Base-by-base conservation (phyloP, 2,329 filamentous ascomycete genomes). In the Alternaria postmessia region DNA sequence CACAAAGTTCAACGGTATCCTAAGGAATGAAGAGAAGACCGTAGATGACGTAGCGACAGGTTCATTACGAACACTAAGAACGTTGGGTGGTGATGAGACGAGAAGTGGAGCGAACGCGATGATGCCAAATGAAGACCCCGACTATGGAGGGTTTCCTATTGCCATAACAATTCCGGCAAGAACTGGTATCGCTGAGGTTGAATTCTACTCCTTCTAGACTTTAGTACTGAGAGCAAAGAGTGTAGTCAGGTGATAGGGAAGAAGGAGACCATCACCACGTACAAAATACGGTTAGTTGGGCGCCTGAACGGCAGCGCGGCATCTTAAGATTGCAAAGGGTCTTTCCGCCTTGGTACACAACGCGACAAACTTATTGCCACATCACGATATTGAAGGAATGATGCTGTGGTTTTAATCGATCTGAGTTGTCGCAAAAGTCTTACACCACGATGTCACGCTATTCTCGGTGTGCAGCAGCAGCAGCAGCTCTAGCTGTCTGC, bases 111-210 rank as follows among this genome's bases (percentile, higher is more conserved):
- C 75, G 47, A 82, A 80, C 48, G 68, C 80, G 18, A 84, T 86
- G 63, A 88, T 88, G 86, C 86, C 84, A 1, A 85, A 82, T 58
- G 82, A 86, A 34, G 78, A 85, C 34, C 84, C 84, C 0, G 84
- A 87, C 61, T 87, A 87, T 67, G 85, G 85, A 1, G 83, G 82
- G 0, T 86, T 86, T 58, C 84, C 84, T 0, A 87, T 86, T 32
- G 81, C 80, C 26, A 81, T 87, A 1, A 87, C 84, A 0, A 82
- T 86, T 32, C 85, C 84, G 1, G 83, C 84, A 0, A 72, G 80
- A 54, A 87, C 85, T 3, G 61, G 57, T 16, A 71, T 72, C 41
- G 69, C 69, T 7, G 69, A 69, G 54, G 57, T 59, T 2, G 57
- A 59, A 12, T 59, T 59, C 41, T 59, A 59, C 47, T 43, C 57